phyloP scores from a whole-genome alignment of 1,139 yeast genomes.

The Casaregolazyma lundiana region DNA sequence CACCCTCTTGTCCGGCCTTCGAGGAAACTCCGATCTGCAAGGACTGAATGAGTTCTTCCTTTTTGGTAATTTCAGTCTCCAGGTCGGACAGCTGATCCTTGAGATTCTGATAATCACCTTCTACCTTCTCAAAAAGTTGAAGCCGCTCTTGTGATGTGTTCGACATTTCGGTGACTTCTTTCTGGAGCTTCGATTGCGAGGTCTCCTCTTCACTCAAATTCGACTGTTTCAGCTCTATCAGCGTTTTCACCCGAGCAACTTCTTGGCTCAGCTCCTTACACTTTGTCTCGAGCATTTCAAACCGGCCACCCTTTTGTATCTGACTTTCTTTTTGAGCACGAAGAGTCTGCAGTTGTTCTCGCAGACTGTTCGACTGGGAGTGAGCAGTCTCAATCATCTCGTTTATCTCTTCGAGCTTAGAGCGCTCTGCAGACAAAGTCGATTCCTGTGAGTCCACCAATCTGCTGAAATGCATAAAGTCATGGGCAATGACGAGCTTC shows the following conservation, averaged over 20 bases:
- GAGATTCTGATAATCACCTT: conserved; percentile 41
- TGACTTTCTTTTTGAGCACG: conserved; percentile 56
- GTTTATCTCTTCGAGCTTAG: conserved; percentile 36
- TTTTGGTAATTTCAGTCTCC: conserved; percentile 51
- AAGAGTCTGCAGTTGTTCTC: conserved; percentile 56
- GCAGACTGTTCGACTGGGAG: conserved; percentile 55
- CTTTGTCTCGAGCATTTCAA: conserved; percentile 55
- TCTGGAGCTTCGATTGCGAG: conserved; percentile 23
- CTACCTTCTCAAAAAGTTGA: conserved; percentile 30
- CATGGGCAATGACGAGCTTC: conserved; percentile 74
- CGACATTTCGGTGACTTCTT: conserved; percentile 22
- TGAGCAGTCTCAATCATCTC: conserved; percentile 26
- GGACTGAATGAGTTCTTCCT: conserved; percentile 78
- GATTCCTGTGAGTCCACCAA: conserved; percentile 27
- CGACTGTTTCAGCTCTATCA: conserved; percentile 54
- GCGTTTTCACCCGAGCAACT: conserved; percentile 62
- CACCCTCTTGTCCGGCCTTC: conserved; percentile 74
- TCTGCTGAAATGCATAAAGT: conserved; percentile 46
- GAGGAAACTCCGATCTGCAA: conserved; percentile 89
- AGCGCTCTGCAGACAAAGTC: conserved; percentile 36
- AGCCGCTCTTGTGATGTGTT: conserved; percentile 12
- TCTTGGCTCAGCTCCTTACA: conserved; percentile 62
- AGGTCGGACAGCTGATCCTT: conserved; percentile 42
- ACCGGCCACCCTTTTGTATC: conserved; percentile 55
- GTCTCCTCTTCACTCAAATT: conserved; percentile 48